phyloP scores from a whole-genome alignment of 352 stramenopile genomes.

The Phytopythium oedochilum region DNA sequence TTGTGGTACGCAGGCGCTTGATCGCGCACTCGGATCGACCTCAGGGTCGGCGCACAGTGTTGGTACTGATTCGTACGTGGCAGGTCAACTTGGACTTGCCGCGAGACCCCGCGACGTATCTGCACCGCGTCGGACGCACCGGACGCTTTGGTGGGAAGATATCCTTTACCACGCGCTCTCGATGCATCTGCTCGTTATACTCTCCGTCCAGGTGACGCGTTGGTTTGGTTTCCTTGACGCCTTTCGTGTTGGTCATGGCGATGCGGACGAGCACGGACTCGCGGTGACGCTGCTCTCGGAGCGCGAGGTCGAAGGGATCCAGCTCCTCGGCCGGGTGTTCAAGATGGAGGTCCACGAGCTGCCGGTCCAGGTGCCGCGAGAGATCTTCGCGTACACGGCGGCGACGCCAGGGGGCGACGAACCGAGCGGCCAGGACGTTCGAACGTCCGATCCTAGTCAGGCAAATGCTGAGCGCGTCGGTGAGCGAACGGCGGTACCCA shows the following conservation, averaged over 20 bases:
- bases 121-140: constrained; percentile 70
- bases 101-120: constrained; percentile 67
- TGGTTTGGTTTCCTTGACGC: constrained; percentile 8
- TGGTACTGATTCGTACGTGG: too few species aligned
- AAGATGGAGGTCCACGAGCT: constrained; percentile 60
- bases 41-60: too few species aligned
- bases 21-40: too few species aligned
- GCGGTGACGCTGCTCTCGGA: constrained; percentile 57
- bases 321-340: constrained; percentile 58
- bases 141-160: constrained; percentile 73
- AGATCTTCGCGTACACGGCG: constrained; percentile 37
- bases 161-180: constrained; percentile 22
- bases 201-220: neutral
- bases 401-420: constrained; percentile 4
- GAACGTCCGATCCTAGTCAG: neutral
- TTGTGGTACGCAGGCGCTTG: constrained; percentile 40
- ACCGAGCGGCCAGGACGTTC: neutral
- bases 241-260: constrained; percentile 1
- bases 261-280: constrained; percentile 31
- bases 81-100: constrained; percentile 72
- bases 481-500: neutral
- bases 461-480: neutral
- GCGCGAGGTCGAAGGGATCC: constrained; percentile 45
- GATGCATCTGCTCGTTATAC: neutral
- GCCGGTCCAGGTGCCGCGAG: constrained; percentile 32